Evolutionary conservation across 1,284 basidiomycete genomes (phyloP).

Genomic region (Irpex sp.): DNA sequence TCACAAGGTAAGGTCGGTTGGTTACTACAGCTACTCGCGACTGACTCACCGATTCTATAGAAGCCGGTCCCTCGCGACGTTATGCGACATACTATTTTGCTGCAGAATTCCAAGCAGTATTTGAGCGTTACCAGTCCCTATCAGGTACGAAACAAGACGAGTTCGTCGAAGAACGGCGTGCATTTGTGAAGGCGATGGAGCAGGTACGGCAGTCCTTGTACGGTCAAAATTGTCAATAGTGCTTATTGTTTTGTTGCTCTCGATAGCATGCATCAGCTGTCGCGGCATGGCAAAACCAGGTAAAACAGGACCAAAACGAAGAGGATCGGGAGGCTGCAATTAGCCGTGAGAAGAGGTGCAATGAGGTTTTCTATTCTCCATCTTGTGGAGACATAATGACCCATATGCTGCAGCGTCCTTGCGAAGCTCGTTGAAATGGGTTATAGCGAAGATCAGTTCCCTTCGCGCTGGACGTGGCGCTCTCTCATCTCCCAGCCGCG

Average conservation of each 20-base stretch:
- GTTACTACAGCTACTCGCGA: background rate
- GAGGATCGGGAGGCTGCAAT: background rate
- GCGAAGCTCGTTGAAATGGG: constrained; percentile 3
- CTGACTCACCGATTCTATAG: background rate
- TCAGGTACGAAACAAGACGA: background rate
- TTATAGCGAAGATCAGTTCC: background rate
- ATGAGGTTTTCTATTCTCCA: background rate
- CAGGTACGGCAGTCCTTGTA: background rate
- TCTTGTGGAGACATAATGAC: too few species aligned
- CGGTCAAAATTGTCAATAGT: background rate
- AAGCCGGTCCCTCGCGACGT: background rate
- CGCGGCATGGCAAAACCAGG: background rate
- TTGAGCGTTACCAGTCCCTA: background rate
- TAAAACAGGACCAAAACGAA: background rate
- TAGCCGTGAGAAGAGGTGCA: background rate
- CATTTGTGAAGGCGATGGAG: background rate
- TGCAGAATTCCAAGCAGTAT: background rate
- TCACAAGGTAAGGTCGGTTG: background rate
- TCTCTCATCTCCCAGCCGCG: constrained; percentile 2
- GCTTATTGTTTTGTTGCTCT: too few species aligned
- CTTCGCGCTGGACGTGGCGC: background rate
- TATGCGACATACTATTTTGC: background rate
- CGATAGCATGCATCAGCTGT: background rate
- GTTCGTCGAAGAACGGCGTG: background rate
- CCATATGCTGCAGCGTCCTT: background rate